These are phyloP conservation scores for Nakazawaea laoshanensis DNA, from an alignment of 805 yeast genomes.

Conservation along the genomic window DNA sequence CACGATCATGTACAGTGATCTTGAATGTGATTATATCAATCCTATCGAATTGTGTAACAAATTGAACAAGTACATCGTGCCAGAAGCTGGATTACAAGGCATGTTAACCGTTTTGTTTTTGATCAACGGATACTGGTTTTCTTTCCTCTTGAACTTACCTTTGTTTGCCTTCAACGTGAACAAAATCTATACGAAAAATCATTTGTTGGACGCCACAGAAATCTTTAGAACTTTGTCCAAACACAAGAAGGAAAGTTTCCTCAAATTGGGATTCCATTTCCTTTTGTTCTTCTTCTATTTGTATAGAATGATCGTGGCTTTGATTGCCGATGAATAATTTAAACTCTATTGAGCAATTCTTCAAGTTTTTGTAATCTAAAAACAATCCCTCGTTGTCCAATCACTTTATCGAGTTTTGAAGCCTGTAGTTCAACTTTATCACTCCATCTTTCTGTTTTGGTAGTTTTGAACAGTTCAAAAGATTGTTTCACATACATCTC, in stretches of 20 bases:
- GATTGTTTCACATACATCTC: conserved; percentile 2
- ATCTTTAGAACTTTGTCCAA: conserved; percentile 89
- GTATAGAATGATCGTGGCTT: conserved; percentile 91
- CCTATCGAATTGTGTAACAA: conserved; percentile 95
- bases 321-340: conserved; percentile 57
- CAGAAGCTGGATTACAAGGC: conserved; percentile 83
- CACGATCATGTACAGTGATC: conserved; percentile 90
- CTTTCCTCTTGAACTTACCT: conserved; percentile 76
- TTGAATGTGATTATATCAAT: conserved; percentile 94
- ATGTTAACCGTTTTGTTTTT: conserved; percentile 62
- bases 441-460: conserved; percentile 11
- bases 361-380: neutral
- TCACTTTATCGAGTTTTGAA: conserved; percentile 1
- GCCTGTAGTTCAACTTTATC: conserved; percentile 9
- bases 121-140: conserved; percentile 87
- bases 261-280: conserved; percentile 86
- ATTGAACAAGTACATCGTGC: conserved; percentile 79
- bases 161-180: conserved; percentile 76
- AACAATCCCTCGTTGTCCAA: conserved; percentile 1
- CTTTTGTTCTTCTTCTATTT: conserved; percentile 91
- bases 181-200: conserved; percentile 72
- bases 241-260: conserved; percentile 87
- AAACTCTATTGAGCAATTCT: conserved; percentile 11
- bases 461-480: conserved; percentile 1
- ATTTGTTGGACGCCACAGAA: conserved; percentile 92